Base-by-base conservation (phyloP, 352 stramenopile species). In the Blastocystis sp. region DNA sequence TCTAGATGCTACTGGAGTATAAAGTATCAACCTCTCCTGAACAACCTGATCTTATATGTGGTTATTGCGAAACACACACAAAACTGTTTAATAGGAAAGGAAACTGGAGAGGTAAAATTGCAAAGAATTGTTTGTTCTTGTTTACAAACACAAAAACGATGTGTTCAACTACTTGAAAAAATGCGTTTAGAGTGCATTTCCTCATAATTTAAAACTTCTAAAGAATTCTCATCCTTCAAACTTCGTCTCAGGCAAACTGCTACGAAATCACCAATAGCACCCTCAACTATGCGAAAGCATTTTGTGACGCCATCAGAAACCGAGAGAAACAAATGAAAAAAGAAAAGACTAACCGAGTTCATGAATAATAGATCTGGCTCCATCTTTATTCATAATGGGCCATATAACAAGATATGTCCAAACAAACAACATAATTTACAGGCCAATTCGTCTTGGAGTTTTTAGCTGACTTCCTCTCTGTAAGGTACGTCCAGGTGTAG, bases 1-100 rank as follows among this genome's bases (percentile, higher is more conserved):
- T 76, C 16, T 76, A 89, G 63, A 89, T 89, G 24, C 47, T 89
- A 34, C 50, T 89, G 24, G 78, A 89, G 43, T 89, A 89, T 26
- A 43, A 55, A 20, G 63, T 79, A 26, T 73, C 78, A 26, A 53
- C 55, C 6, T 43, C 78, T 41, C 78, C 78, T 37, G 78, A 66
- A 5, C 78, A 89, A 13, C 78, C 62, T 11, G 78, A 89, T 30
- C 13, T 76, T 18, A 89, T 89, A n/a, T 89, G 59, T n/a, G 78
- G 63, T 13, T 89, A 76, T 30, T 89, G 78, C 56, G 73, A 85
- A 53, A 68, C 54, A 8, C 73, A 85, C 45, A 85, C 73, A 16
- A 65, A 66, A 3, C 54, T 66, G 20, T 66, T 69, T 18, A 85
- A 66, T n/a, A 59, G 43, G 53, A 85, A 85, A 37, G 68, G 73